phyloP scores from a whole-genome alignment of 345 rosid genomes.

The Nasturtium officinale region DNA sequence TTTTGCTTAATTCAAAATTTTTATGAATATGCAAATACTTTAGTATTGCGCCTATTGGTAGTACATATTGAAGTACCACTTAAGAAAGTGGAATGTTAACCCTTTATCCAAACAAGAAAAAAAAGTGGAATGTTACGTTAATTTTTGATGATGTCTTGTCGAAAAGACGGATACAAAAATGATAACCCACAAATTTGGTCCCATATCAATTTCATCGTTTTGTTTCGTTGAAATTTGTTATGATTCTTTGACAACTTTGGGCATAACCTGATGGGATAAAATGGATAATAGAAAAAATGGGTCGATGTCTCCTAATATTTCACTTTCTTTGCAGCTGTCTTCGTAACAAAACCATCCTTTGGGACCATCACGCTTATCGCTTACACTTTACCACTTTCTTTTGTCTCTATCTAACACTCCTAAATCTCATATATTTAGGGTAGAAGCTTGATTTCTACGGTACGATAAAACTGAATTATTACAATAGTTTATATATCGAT shows the following conservation, averaged over 20 bases:
- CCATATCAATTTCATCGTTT: constrained; percentile 18
- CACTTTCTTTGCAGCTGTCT: constrained; percentile 35
- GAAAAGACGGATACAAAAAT: constrained; percentile 11
- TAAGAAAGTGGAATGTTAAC: constrained; percentile 15
- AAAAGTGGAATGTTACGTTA: constrained; percentile 21
- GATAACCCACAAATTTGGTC: constrained; percentile 29
- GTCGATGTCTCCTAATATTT: constrained; percentile 5
- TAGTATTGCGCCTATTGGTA: neutral
- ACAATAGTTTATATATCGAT: too few species aligned
- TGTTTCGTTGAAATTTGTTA: constrained; percentile 34
- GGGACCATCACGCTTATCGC: constrained; percentile 38
- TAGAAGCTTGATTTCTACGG: too few species aligned
- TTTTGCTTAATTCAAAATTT: neutral
- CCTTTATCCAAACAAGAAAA: neutral
- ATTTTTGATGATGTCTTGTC: constrained; percentile 18
- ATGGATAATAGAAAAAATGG: constrained; percentile 25
- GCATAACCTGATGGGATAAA: constrained; percentile 26
- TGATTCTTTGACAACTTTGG: constrained; percentile 23
- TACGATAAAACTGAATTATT: too few species aligned
- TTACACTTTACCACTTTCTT: constrained; percentile 29
- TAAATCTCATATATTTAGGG: neutral
- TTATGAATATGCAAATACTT: neutral
- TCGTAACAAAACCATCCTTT: constrained; percentile 22
- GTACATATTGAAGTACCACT: constrained; percentile 11
- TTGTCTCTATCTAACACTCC: constrained; percentile 9